These are phyloP conservation scores for Zymoseptoria ardabiliae DNA, from an alignment of 2,329 filamentous ascomycete species.

Conservation along the genomic window DNA sequence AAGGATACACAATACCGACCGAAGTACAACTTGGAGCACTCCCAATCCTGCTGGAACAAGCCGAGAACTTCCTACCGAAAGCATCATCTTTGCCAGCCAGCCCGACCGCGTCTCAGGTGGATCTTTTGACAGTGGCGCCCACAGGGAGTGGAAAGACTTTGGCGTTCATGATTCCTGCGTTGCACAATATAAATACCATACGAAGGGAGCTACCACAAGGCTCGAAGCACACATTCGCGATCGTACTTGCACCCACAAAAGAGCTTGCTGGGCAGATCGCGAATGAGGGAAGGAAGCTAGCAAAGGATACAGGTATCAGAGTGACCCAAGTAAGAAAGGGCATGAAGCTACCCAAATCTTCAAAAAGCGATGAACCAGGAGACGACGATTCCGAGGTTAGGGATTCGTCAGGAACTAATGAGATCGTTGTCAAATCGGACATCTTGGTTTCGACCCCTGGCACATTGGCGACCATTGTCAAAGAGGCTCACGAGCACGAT, in stretches of 20 bases:
- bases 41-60: constrained; percentile 61
- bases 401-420: constrained; percentile 29
- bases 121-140: constrained; percentile 83
- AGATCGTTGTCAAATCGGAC: constrained; percentile 60
- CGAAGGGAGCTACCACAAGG: constrained; percentile 17
- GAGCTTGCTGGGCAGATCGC: constrained; percentile 45
- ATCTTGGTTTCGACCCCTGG: constrained; percentile 76
- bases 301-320: constrained; percentile 67
- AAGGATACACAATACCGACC: constrained; percentile 81
- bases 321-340: constrained; percentile 79
- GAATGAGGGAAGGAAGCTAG: constrained; percentile 74
- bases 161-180: constrained; percentile 79
- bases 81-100: constrained; percentile 9
- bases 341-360: constrained; percentile 52
- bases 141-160: constrained; percentile 96
- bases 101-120: constrained; percentile 38
- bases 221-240: constrained; percentile 27
- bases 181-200: constrained; percentile 58
- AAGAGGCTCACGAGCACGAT: constrained; percentile 35
- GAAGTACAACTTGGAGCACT: constrained; percentile 87
- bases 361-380: constrained; percentile 36
- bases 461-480: constrained; percentile 67
- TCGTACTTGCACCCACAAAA: constrained; percentile 45
- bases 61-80: constrained; percentile 42
- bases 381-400: constrained; percentile 27